Conservation (phyloP, 2,329 filamentous ascomycete genomes). For the Alternaria infectoria region DNA sequence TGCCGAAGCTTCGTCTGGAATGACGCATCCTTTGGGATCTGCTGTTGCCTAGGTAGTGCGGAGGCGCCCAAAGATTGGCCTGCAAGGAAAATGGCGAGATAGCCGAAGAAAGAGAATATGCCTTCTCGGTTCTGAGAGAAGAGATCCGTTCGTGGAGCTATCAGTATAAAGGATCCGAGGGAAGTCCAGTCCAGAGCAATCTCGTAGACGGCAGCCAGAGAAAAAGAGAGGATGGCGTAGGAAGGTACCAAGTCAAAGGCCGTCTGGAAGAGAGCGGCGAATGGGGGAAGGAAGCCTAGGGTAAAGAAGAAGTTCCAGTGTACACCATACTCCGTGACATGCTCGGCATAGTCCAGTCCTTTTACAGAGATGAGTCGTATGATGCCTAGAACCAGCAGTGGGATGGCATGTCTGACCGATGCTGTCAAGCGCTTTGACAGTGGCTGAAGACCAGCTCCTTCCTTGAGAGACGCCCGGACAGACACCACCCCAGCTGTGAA, state of each 20-base stretch:
- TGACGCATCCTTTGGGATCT: conserved; percentile 53
- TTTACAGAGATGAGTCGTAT: conserved; percentile 89
- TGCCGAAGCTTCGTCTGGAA: conserved; percentile 57
- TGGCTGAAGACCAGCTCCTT: conserved; percentile 59
- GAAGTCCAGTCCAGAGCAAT: conserved; percentile 71
- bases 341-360: conserved; percentile 92
- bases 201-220: conserved; percentile 75
- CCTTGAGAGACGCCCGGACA: conserved; percentile 78
- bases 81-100: conserved; percentile 91
- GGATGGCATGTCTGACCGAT: conserved; percentile 80
- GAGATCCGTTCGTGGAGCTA: conserved; percentile 77
- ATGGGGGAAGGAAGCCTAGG: conserved; percentile 83
- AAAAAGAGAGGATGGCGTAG: conserved; percentile 75
- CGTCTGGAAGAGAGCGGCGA: conserved; percentile 82
- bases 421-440: conserved; percentile 65
- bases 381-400: conserved; percentile 79
- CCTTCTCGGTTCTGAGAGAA: conserved; percentile 93
- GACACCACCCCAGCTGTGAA: conserved; percentile 93
- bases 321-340: conserved; percentile 95
- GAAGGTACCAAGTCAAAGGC: conserved; percentile 74
- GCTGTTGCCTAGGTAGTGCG: conserved; percentile 67
- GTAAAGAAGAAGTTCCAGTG: conserved; percentile 99
- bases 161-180: conserved; percentile 83
- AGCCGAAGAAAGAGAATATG: conserved; percentile 92
- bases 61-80: conserved; percentile 84